Percentiles rank a stretch among this genome's conserved stretches.
phyloP scores from a whole-genome alignment of 495 filamentous ascomycete species.

The Amphirosellinia nigrospora region DNA sequence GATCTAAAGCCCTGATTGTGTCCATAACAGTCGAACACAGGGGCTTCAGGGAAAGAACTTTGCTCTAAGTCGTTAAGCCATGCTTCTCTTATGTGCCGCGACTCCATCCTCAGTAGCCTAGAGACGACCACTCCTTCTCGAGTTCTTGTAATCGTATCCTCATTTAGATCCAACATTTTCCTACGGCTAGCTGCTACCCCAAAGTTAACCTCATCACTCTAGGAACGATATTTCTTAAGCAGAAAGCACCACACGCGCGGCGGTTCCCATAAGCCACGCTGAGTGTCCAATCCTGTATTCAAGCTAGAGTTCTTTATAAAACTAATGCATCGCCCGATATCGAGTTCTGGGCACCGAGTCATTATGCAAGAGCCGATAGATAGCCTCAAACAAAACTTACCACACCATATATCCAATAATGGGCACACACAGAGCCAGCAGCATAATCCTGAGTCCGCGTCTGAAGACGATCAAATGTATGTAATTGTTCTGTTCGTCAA shows the following conservation, averaged over 20 bases:
- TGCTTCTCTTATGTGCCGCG: neutral
- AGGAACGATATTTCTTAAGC: neutral
- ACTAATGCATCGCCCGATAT: neutral
- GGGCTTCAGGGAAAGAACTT: slow-evolving; percentile 4
- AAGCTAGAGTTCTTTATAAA: neutral
- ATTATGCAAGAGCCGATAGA: neutral
- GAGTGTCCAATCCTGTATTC: neutral
- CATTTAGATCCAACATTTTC: neutral
- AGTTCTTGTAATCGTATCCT: neutral
- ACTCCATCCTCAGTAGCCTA: neutral
- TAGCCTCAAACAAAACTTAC: neutral
- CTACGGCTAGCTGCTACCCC: neutral
- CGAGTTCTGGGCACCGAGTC: neutral
- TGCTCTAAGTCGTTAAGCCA: neutral
- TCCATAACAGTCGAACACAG: no score
- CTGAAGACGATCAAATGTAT: neutral
- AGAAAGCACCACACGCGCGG: neutral
- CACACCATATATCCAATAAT: neutral
- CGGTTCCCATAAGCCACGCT: neutral
- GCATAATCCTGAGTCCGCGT: neutral
- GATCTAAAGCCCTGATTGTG: neutral
- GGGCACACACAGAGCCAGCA: neutral
- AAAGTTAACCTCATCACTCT: neutral
- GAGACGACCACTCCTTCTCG: neutral
- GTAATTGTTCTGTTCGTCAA: no score